Evolutionary conservation across 1,139 yeast genomes (phyloP).

Genomic region (Sugiyamaella pinicola): DNA sequence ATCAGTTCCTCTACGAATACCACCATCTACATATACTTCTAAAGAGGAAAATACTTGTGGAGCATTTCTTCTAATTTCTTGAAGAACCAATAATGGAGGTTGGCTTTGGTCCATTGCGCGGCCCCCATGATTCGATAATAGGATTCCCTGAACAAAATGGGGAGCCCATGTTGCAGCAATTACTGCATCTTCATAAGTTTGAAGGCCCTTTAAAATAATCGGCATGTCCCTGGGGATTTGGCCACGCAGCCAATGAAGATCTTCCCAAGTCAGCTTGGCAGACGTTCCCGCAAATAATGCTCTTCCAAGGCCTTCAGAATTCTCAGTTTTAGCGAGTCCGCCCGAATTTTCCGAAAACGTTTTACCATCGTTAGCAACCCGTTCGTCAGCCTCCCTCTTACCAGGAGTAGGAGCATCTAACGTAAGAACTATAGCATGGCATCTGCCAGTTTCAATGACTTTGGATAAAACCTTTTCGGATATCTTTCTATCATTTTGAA

Average conservation of each 20-base stretch:
- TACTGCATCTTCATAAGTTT: slow-evolving; percentile 66
- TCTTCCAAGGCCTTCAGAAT: slow-evolving; percentile 82
- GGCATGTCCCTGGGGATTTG: slow-evolving; percentile 57
- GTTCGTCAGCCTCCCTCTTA: slow-evolving; percentile 72
- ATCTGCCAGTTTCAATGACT: slow-evolving; percentile 46
- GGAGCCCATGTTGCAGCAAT: slow-evolving; percentile 52
- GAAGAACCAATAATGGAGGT: slow-evolving; percentile 67
- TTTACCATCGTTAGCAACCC: slow-evolving; percentile 52
- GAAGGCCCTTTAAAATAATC: slow-evolving; percentile 69
- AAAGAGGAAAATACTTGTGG: slow-evolving; percentile 52
- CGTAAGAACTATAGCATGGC: slow-evolving; percentile 74
- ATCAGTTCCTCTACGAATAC: slow-evolving; percentile 77
- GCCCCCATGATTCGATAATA: slow-evolving; percentile 63
- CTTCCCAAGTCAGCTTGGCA: slow-evolving; percentile 71
- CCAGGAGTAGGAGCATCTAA: slow-evolving; percentile 94
- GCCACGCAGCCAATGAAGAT: slow-evolving; percentile 57
- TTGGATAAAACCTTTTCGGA: slow-evolving; percentile 57
- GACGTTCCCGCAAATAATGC: slow-evolving; percentile 86
- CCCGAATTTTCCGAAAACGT: slow-evolving; percentile 43
- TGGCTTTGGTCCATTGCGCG: slow-evolving; percentile 72
- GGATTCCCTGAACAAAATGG: slow-evolving; percentile 51
- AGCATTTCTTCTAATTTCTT: slow-evolving; percentile 55
- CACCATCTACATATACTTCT: slow-evolving; percentile 73
- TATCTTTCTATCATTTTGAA: slow-evolving; percentile 66
- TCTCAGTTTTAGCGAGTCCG: slow-evolving; percentile 56